Base-by-base conservation (phyloP, 768 basidiomycete genomes). In the Hypsizygus marmoreus region DNA sequence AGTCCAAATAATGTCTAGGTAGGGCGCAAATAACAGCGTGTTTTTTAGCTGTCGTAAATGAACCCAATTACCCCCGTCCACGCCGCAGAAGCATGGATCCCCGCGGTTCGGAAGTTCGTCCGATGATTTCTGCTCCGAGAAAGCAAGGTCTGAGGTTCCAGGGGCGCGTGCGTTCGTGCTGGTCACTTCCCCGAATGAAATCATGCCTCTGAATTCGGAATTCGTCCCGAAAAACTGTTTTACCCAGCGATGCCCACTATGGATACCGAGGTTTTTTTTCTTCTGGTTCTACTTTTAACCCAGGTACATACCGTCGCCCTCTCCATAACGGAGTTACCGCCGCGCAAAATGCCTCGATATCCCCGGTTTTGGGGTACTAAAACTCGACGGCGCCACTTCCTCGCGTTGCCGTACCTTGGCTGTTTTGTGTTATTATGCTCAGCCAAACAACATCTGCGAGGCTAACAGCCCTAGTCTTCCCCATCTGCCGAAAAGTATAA, bases 41-140 rank as follows among this genome's bases (percentile, higher is more conserved):
- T 53, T 42, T 42, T 51, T 42, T 37, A 45, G 24, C 47, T 40
- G 40, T 50, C 34, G 47, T n/a, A 45, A 44, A 43, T 49, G 26
- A 49, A 49, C 19, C 38, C 45, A 32, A 47, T 43, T 50, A 37
- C 43, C 17, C 40, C 37, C 24, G 37, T 32, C 49, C 45, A 50
- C 42, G 38, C 57, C 23, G 31, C 45, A 23, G 24, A 20, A 38
- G 47, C 57, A 45, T 56, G 51, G 50, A 53, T 56, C 50, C 53
- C 57, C 47, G 51, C 57, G 57, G 54, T 51, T 45, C 43, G n/a
- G 50, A 55, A 48, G 49, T 32, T 32, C 16, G 32, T 42, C 48
- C 48, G 50, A 56, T 43, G 49, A 14, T 28, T 44, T 23, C n/a
- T 13, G 41, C 23, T 35, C 43, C n/a, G n/a, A n/a, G 43, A 45